Evolutionary conservation across 169 alveolate species (phyloP).

Genomic region (Plasmodium vivax): DNA sequence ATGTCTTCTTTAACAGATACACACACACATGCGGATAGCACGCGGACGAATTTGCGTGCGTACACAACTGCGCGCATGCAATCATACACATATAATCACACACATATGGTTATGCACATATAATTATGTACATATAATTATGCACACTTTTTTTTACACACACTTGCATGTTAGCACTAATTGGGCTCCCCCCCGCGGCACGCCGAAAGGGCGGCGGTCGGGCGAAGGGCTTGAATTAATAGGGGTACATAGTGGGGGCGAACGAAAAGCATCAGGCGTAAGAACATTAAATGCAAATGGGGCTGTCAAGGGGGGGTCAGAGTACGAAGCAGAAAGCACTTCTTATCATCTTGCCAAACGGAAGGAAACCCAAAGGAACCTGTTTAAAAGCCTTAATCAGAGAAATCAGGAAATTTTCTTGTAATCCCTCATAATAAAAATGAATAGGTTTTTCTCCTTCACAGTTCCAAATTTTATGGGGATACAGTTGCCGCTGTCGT

Average conservation of each 20-base stretch:
- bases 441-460: constrained; percentile 85
- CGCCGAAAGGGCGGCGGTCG: not conserved
- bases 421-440: constrained; percentile 80
- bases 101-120: not conserved
- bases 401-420: constrained; percentile 69
- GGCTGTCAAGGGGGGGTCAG: not conserved
- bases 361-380: not conserved
- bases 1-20: not conserved
- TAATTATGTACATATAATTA: no score
- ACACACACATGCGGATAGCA: not conserved
- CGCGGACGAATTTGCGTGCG: not conserved
- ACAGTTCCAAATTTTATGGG: constrained; percentile 86
- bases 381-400: constrained; percentile 42
- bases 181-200: not conserved
- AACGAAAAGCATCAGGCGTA: not conserved
- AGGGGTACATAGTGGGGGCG: not conserved
- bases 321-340: not conserved
- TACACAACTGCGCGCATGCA: not conserved
- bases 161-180: not conserved
- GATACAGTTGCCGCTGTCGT: constrained; percentile 90
- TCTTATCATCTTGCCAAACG: constrained; percentile 23
- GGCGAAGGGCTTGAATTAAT: not conserved
- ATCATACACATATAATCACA: not conserved
- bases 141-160: not conserved
- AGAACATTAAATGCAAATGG: constrained; percentile 10